Base-by-base conservation (phyloP, 78 protist species). In the Isochrysis galbana region DNA sequence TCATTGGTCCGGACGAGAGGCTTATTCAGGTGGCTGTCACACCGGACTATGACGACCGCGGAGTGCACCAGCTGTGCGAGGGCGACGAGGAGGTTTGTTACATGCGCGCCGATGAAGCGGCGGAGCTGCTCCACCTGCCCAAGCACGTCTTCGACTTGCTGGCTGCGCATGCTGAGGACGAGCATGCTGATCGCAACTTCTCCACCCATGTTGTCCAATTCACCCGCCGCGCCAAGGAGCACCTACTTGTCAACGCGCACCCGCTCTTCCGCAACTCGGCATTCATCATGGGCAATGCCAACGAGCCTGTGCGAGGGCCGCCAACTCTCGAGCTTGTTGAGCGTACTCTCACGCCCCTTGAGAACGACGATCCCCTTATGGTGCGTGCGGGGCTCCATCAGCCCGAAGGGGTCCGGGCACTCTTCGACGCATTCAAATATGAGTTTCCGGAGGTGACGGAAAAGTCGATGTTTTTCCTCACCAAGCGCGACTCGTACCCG, bases 81-180 rank as follows among this genome's bases (percentile, higher is more conserved):
- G 84, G 84, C 84, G 84, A 77, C 32, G 84, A 77, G 84, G 1
- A 7, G 84, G 84, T 77, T 32, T 77, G 84, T 29, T 77, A 77
- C 46, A 11, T 77, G 84, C 44, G 4, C 14, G 44, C 44, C 1
- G 84, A 77, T 14, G 84, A 77, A 46, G 47, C 84, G 5, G 48
- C 48, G 48, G 47, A 39, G 47, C 84, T 77, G 84, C 84, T 77
- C 48, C 84, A 77, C 84, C 84, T 77, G 47, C 84, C 84, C 1
- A 42, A 42, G n/a, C 84, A 77, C 84, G n/a, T 77, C 21, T 77
- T 77, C 84, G 21, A 1, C 29, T 46, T 77, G 47, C 84, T 77
- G 32, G 0, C 1, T 14, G 36, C 36, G 46, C 84, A 77, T 46
- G 14, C 34, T 11, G 84, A 77, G 23, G 84, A 77, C 46, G 46